Base-by-base conservation (phyloP, 1,284 basidiomycete genomes). In the Ustilago crameri region DNA sequence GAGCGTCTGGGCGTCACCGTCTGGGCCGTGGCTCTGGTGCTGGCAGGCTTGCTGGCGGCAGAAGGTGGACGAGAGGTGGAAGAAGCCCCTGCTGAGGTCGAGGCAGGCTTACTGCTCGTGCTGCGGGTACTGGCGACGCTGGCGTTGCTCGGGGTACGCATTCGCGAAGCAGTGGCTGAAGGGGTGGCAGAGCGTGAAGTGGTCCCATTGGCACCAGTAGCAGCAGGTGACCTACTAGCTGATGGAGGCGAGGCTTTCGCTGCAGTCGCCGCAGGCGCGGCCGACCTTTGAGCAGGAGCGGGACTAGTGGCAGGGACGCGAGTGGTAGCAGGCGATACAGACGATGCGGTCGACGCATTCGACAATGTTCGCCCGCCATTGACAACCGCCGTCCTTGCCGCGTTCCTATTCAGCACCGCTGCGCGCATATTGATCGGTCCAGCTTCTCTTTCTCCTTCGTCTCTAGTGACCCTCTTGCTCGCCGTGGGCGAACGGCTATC, bases 361-460 rank as follows among this genome's bases (percentile, higher is more conserved):
- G 71, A 57, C 45, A 62, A 24, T 17, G 68, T 48, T 14, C 70
- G 40, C 43, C 68, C 61, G 22, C 74, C 76, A 18, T 72, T 56
- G 1, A 37, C 46, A 8, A 61, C 76, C 17, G 72, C 72, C 2
- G 54, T 57, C 4, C 75, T 51, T 5, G 78, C 78, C 1, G 78
- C 78, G 34, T 76, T 76, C 18, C 78, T 66, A 53, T 80, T 80
- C 9, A 80, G 61, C n/a, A 77, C 75, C 9, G 75, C 71, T 7
- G 78, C 78, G 7, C 78, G 55, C 61, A 80, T 57, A 34, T 79
- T 54, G 24, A 76, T 71, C 2, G 78, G 76, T 5, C 75, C 76
- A 1, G 74, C 76, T 46, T 75, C 76, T 10, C 76, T 56, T 48
- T 80, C 78, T 5, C 42, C 63, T 12, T 70, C 69, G 5, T 59